These are phyloP conservation scores for Wallacemonas collosoma DNA, from an alignment of 208 protist species.

Conservation along the genomic window DNA sequence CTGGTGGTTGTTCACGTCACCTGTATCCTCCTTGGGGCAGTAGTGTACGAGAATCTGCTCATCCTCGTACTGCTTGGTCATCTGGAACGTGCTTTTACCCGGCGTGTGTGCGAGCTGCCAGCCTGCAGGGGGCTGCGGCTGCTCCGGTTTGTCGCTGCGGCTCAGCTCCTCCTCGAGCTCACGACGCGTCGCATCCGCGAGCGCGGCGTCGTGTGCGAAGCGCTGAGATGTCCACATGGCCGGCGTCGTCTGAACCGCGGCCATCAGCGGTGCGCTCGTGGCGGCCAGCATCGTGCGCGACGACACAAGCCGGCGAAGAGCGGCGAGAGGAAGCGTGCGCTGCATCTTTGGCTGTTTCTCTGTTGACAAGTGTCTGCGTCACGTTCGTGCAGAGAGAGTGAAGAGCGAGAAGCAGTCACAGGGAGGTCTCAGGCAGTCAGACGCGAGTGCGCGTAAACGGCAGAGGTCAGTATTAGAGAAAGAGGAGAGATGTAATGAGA, in stretches of 20 bases:
- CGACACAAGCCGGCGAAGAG: slow-evolving; percentile 21
- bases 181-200: slow-evolving; percentile 54
- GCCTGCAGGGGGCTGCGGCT: slow-evolving; percentile 67
- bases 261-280: background rate
- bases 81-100: slow-evolving; percentile 64
- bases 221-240: slow-evolving; percentile 28
- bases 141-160: slow-evolving; percentile 68
- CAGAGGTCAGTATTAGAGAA: too few species aligned
- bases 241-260: slow-evolving; percentile 5
- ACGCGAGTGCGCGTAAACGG: too few species aligned
- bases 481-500: too few species aligned
- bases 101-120: slow-evolving; percentile 75
- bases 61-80: slow-evolving; percentile 73
- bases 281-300: background rate
- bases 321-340: slow-evolving; percentile 21
- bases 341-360: slow-evolving; percentile 10
- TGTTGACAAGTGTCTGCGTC: slow-evolving; percentile 1
- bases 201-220: slow-evolving; percentile 50
- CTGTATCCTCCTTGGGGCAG: slow-evolving; percentile 49
- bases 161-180: slow-evolving; percentile 88
- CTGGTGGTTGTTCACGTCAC: slow-evolving; percentile 47
- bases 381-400: background rate
- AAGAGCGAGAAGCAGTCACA: background rate
- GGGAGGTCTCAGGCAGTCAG: too few species aligned
- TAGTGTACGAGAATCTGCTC: slow-evolving; percentile 81